phyloP scores from a whole-genome alignment of 2,329 filamentous ascomycete species.

The Taxawa tesnikishii region DNA sequence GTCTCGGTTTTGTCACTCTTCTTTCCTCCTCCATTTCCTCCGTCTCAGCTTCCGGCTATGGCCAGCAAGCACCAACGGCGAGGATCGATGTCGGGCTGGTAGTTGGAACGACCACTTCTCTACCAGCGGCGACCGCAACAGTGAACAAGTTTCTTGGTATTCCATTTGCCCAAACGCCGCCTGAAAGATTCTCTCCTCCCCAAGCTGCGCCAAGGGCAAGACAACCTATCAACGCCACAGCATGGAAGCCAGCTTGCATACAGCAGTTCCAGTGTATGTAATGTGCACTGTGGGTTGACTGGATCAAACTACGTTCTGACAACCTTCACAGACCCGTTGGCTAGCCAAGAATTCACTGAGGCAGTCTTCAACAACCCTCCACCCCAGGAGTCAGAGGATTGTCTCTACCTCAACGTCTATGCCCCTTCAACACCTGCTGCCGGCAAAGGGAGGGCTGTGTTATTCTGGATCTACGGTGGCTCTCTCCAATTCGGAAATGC shows the following conservation, averaged over 20 bases:
- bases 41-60: too few relatives aligned
- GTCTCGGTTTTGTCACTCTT: too few relatives aligned
- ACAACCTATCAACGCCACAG: constrained; percentile 18
- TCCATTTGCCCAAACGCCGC: constrained; percentile 21
- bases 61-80: constrained; percentile 17
- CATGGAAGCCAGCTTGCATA: constrained; percentile 19
- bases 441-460: constrained; percentile 15
- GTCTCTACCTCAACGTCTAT: constrained; percentile 22
- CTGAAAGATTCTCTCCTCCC: constrained; percentile 19
- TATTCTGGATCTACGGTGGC: constrained; percentile 25
- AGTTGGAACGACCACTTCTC: constrained; percentile 16
- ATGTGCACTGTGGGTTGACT: constrained; percentile 3
- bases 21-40: too few relatives aligned
- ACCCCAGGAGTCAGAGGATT: constrained; percentile 22
- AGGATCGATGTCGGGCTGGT: constrained; percentile 16
- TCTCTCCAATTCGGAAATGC: constrained; percentile 19
- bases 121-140: constrained; percentile 16
- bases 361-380: constrained; percentile 18
- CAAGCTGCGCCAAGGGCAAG: not conserved
- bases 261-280: constrained; percentile 16
- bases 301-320: constrained; percentile 13
- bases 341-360: constrained; percentile 18
- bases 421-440: constrained; percentile 16
- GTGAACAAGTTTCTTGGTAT: constrained; percentile 23
- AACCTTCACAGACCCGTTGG: too few relatives aligned